phyloP scores from a whole-genome alignment of 495 filamentous ascomycete species.

The Aspergillus haitiensis region DNA sequence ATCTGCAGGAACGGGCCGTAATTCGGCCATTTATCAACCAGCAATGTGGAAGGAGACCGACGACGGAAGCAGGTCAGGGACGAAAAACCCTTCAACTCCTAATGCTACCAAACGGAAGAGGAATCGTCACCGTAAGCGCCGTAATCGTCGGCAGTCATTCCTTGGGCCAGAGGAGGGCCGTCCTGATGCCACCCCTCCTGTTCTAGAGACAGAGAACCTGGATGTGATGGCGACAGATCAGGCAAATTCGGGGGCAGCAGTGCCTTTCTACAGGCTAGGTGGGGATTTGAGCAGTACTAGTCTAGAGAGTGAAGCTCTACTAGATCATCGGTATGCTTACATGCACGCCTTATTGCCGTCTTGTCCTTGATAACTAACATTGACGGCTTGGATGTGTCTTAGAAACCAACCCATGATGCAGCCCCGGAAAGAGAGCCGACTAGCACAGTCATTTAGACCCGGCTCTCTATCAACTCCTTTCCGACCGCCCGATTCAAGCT shows the following conservation, averaged over 20 bases:
- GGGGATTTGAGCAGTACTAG: constrained; percentile 73
- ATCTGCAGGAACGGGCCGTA: constrained; percentile 11
- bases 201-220: constrained; percentile 26
- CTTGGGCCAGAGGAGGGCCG: constrained; percentile 33
- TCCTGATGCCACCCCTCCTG: constrained; percentile 24
- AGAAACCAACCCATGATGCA: constrained; percentile 72
- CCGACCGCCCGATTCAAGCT: constrained; percentile 27
- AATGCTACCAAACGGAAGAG: constrained; percentile 36
- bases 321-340: constrained; percentile 70
- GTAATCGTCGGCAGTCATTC: constrained; percentile 45
- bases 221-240: constrained; percentile 34
- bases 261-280: constrained; percentile 59
- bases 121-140: constrained; percentile 42
- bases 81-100: constrained; percentile 24
- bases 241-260: constrained; percentile 29
- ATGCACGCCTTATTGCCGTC: background rate
- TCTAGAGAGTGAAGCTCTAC: constrained; percentile 73
- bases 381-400: constrained; percentile 9
- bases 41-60: constrained; percentile 24
- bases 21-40: constrained; percentile 5
- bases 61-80: constrained; percentile 24
- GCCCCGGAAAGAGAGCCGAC: constrained; percentile 62
- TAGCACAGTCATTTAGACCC: constrained; percentile 50
- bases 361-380: constrained; percentile 12
- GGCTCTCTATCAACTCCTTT: constrained; percentile 35